A percentile compares a stretch with the other conserved stretches of the same genome.
Conservation (phyloP, 176 grass and related monocot species). For the Carex kokanica region DNA sequence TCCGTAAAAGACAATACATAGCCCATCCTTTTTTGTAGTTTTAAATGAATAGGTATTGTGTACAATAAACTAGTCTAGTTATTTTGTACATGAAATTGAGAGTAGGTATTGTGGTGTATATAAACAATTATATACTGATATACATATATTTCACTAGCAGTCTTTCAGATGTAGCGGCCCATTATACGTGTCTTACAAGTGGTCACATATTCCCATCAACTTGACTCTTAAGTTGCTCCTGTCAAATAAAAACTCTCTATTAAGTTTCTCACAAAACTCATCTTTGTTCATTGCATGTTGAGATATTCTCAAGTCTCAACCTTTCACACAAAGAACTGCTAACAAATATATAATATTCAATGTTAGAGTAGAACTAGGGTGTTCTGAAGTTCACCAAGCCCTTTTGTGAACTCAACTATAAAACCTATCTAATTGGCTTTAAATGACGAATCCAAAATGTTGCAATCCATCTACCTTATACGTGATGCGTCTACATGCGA, state of each 20-base stretch:
- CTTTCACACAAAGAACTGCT: background rate
- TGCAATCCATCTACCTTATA: too few relatives aligned
- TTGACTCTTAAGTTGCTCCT: constrained; percentile 31
- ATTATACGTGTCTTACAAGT: background rate
- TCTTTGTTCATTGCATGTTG: background rate
- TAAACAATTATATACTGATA: background rate
- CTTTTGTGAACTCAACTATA: too few relatives aligned
- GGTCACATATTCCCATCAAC: background rate
- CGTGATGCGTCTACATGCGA: too few relatives aligned
- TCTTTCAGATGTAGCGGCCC: background rate
- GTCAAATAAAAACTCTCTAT: background rate
- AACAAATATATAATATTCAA: background rate
- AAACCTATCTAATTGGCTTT: too few relatives aligned
- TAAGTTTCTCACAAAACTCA: background rate
- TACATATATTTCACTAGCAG: background rate
- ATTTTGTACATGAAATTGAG: background rate
- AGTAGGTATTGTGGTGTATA: background rate
- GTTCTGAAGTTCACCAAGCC: too few relatives aligned
- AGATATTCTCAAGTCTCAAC: background rate
- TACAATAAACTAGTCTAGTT: background rate
- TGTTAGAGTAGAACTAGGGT: background rate
- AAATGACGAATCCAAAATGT: too few relatives aligned
- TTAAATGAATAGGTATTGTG: background rate
- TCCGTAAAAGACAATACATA: background rate
- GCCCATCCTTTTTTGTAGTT: background rate